Percentiles rank a stretch among this genome's conserved stretches.
These are phyloP conservation scores for Mucor circinelloides DNA, from an alignment of 371 early-diverging fungal species.

Conservation along the genomic window DNA sequence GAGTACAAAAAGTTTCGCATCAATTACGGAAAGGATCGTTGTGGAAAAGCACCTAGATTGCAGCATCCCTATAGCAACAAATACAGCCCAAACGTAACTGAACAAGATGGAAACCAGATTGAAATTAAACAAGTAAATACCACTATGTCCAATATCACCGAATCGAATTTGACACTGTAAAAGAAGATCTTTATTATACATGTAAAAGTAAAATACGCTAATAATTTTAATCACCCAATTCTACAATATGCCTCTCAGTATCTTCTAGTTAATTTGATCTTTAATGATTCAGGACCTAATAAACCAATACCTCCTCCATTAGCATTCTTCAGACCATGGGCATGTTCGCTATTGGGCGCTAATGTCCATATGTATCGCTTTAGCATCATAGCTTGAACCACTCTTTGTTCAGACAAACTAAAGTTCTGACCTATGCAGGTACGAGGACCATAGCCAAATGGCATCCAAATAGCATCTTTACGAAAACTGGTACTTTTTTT, in stretches of 20 bases:
- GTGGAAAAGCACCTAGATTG: constrained; percentile 54
- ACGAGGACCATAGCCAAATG: constrained; percentile 40
- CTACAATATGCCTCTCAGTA: constrained; percentile 6
- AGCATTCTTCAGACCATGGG: constrained; percentile 27
- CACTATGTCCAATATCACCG: neutral
- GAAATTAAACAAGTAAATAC: neutral
- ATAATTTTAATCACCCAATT: neutral
- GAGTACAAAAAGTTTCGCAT: constrained; percentile 62
- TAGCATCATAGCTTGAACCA: constrained; percentile 43
- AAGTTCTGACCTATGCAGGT: constrained; percentile 47
- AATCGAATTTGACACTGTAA: neutral
- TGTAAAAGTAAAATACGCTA: neutral
- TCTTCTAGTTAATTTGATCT: constrained; percentile 25
- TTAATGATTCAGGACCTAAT: constrained; percentile 28
- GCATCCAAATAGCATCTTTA: constrained; percentile 28
- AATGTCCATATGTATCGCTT: constrained; percentile 30
- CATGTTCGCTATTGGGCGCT: constrained; percentile 27
- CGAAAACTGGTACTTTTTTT: constrained; percentile 1
- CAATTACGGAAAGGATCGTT: constrained; percentile 86
- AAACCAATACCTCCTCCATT: constrained; percentile 28
- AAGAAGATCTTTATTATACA: neutral
- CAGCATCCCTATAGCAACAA: neutral
- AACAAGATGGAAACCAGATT: neutral
- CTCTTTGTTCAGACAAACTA: constrained; percentile 49
- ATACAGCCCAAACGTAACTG: neutral